phyloP scores from a whole-genome alignment of 202 grass and related monocot species.

The Setaria italica region DNA sequence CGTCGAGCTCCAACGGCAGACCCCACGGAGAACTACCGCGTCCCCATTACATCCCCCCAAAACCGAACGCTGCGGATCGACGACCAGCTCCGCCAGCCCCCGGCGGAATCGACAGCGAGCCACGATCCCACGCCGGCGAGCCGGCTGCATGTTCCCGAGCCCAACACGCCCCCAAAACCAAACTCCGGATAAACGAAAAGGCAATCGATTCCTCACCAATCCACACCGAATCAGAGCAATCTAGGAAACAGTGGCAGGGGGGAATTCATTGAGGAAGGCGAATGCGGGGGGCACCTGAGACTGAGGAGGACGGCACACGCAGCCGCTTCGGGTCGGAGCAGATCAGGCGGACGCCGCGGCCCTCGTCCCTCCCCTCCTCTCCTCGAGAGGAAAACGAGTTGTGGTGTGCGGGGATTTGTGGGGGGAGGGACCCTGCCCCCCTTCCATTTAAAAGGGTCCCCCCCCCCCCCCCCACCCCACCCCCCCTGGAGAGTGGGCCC shows the following conservation, averaged over 20 bases:
- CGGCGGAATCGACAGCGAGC: not conserved
- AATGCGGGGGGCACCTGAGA: constrained; percentile 41
- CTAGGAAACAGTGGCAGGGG: constrained; percentile 24
- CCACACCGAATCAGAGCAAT: not conserved
- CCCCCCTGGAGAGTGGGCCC: constrained; percentile 17
- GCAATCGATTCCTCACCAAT: not conserved
- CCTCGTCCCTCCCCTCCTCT: not conserved
- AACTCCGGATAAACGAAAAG: not conserved
- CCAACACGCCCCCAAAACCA: not conserved
- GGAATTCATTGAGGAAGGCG: too few relatives aligned
- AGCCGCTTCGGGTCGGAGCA: not conserved
- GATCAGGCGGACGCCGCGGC: constrained; percentile 37
- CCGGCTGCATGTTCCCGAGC: not conserved
- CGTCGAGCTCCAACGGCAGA: not conserved
- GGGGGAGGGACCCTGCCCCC: constrained; percentile 41
- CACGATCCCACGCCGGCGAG: not conserved
- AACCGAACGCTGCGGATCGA: not conserved
- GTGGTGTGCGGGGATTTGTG: not conserved
- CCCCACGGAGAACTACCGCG: not conserved
- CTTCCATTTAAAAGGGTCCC: not conserved
- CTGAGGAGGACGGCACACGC: not conserved
- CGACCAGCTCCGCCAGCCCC: not conserved
- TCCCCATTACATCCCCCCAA: not conserved
- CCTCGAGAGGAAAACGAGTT: constrained; percentile 19
- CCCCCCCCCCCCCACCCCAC: too few relatives aligned